A percentile compares a stretch with the other conserved stretches of the same genome.
Evolutionary conservation across 176 grass and related monocot genomes (phyloP).

Genomic region (Bolboschoenus planiculmis): DNA sequence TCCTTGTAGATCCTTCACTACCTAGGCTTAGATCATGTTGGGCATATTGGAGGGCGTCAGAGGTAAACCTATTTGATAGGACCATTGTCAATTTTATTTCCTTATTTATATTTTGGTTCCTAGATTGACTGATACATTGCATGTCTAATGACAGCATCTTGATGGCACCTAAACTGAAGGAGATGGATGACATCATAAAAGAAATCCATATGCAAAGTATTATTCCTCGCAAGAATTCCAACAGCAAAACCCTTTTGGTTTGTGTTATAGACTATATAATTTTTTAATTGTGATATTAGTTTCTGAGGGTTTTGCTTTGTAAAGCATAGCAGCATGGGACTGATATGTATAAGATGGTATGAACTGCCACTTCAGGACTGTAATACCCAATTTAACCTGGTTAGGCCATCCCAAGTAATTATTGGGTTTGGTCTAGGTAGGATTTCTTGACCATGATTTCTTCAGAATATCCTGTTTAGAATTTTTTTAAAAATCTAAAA

Average conservation of each 20-base stretch:
- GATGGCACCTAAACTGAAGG: slow-evolving; percentile 88
- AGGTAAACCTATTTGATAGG: slow-evolving; percentile 39
- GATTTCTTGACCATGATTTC: not conserved
- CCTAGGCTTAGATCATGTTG: slow-evolving; percentile 91
- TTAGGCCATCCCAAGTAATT: not conserved
- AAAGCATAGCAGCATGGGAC: not conserved
- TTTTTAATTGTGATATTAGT: slow-evolving; percentile 9
- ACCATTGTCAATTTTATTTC: not conserved
- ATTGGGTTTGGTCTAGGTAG: not conserved
- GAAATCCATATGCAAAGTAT: slow-evolving; percentile 39
- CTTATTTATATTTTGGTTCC: not conserved
- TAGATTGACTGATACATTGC: slow-evolving; percentile 9
- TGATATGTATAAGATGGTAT: not conserved
- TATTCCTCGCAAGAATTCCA: slow-evolving; percentile 33
- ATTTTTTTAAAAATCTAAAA: not conserved
- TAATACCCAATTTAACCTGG: not conserved
- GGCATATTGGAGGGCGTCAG: slow-evolving; percentile 67
- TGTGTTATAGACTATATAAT: slow-evolving; percentile 7
- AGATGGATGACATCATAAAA: slow-evolving; percentile 94
- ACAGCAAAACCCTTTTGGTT: slow-evolving; percentile 62
- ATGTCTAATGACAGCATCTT: slow-evolving; percentile 46
- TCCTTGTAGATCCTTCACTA: slow-evolving; percentile 86
- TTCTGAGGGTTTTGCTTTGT: not conserved
- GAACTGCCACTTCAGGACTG: not conserved
- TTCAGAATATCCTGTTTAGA: not conserved